Conservation (phyloP, 176 grass and related monocot genomes). For the Canna indica region DNA sequence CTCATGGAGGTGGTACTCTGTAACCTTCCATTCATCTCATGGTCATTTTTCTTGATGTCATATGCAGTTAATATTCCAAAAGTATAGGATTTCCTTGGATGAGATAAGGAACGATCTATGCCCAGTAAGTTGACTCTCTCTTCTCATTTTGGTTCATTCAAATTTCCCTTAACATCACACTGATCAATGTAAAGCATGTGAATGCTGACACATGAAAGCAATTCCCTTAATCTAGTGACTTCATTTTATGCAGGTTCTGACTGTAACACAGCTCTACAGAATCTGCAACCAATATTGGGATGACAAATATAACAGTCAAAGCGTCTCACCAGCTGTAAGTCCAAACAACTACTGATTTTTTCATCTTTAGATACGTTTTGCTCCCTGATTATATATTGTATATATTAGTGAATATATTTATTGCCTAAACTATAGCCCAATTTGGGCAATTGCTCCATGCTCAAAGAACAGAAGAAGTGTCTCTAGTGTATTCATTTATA, state of each 20-base stretch:
- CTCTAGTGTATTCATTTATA: too few species aligned
- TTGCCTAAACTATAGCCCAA: too few species aligned
- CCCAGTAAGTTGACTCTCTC: conserved; percentile 35
- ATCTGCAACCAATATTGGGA: conserved; percentile 95
- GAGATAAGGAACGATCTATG: conserved; percentile 74
- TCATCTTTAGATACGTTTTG: neutral
- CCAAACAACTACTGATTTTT: neutral
- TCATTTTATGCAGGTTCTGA: conserved; percentile 60
- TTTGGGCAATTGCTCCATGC: too few species aligned
- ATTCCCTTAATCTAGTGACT: neutral
- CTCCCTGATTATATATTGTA: neutral
- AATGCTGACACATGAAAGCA: neutral
- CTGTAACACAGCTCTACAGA: conserved; percentile 81
- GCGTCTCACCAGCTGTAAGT: conserved; percentile 70
- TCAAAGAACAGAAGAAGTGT: too few species aligned
- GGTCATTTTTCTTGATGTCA: conserved; percentile 10
- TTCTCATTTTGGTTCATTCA: neutral
- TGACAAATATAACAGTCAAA: conserved; percentile 92
- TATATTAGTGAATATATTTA: too few species aligned
- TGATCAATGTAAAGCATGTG: neutral
- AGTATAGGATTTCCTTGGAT: conserved; percentile 87
- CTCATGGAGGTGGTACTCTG: neutral
- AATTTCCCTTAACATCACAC: neutral
- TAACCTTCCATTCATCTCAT: neutral
- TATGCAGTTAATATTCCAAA: conserved; percentile 85